Evolutionary conservation across 257 asterid genomes (phyloP), one percentile per base, ranked within the genome.

Genomic region (Capsicum baccatum): DNA sequence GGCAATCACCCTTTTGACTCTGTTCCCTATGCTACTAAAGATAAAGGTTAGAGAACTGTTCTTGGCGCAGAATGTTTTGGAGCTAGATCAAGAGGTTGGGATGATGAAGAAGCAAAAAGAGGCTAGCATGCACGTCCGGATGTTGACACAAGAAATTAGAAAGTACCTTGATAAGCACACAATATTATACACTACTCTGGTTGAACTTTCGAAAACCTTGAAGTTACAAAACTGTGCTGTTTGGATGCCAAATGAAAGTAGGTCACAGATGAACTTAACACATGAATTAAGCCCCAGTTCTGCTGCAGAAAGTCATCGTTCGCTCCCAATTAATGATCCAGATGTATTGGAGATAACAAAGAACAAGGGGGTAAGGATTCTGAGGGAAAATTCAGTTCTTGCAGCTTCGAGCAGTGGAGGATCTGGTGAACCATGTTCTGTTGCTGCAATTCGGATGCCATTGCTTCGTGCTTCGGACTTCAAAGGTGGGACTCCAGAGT

Each of bases 151-250:
- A 68, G 92, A 89, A 81, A 89, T 89, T 74, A 84, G 92, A 68
- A 89, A 85, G 86, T 87, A 90, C 69, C 87, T 89, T 33, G 92
- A 89, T 87, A 89, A 89, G 83, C 90, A 89, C 81, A 89, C 86
- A 1, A 87, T 89, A 58, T 12, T 89, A 59, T 87, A 89, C 70
- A 89, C 92, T 73, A 89, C 92, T 26, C 80, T 89, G 52, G 92
- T 89, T 58, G 92, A 89, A 66, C 90, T 89, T 63, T 89, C 92
- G 1, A 85, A 89, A 39, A 86, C 89, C 4, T 87, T 89, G 84
- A 89, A 89, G 84, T 88, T 89, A 67, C 90, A 89, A 83, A 89
- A 87, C 81, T 89, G 92, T 86, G 90, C 89, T 13, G 92, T 89
- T 80, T 89, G 92, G 92, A 89, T 89, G 92, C 92, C 92, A 14